Evolutionary conservation across 2,329 filamentous ascomycete species (phyloP), one percentile per base, ranked within the genome.

Genomic region (Penicillium griseofulvum): DNA sequence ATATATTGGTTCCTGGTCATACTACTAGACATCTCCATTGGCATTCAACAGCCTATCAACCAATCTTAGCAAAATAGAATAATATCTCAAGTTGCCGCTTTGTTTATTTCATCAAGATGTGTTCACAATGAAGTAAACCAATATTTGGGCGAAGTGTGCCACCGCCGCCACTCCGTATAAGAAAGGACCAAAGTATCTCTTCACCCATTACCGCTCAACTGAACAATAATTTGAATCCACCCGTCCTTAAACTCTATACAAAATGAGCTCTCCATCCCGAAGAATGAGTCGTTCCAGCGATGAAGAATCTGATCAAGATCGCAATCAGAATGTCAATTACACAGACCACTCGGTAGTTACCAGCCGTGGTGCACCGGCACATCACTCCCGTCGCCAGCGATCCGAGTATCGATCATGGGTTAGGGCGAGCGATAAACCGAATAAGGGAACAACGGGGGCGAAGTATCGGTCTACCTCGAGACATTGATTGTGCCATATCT

Each of bases 161-260:
- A 54, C 51, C 45, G 44, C 50, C 50, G 44, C 51, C 51, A 54
- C 49, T n/a, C 14, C 17, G 44, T 53, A 54, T 54, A 54, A 41
- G 31, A 54, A 10, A 49, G 14, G 1, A 16, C 12, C 29, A 14
- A 28, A n/a, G n/a, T 4, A 39, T 1, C 7, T 46, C 17, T 46
- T 34, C 12, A 24, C 16, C 14, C 16, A 36, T 19, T 10, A 34
- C 4, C n/a, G 16, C 17, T 52, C 17, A 24, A 31, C n/a, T 24
- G 2, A 6, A 33, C 26, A 17, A 38, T 14, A 26, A 49, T 10
- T 16, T 4, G 12, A n/a, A n/a, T 9, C 17, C 14, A 5, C 42
- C 1, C 14, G 14, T 47, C 17, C 5, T 41, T 6, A 4, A n/a
- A 17, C 4, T 5, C 16, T 26, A 10, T 22, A 31, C 6, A 44